Conservation (phyloP, 1,284 basidiomycete genomes). For the Heterobasidion irregulare region DNA sequence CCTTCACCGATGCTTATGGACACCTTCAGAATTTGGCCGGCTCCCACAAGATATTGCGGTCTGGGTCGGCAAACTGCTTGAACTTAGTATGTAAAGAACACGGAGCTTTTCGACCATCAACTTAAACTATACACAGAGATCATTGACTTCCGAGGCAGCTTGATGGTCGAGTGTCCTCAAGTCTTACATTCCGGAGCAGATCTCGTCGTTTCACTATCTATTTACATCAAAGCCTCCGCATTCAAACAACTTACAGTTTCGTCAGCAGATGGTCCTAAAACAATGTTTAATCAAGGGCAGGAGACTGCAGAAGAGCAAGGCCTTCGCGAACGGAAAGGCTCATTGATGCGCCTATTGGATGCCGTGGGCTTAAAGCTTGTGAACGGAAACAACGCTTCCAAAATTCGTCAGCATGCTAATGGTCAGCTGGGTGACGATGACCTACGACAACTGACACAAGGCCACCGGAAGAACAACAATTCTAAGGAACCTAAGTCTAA, state of each 20-base stretch:
- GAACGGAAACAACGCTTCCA: conserved; percentile 12
- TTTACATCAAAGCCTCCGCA: conserved; percentile 57
- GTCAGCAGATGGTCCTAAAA: conserved; percentile 23
- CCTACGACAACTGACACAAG: conserved; percentile 26
- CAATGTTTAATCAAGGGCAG: conserved; percentile 57
- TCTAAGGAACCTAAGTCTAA: conserved; percentile 21
- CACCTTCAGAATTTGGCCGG: conserved; percentile 51
- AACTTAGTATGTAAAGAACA: conserved; percentile 38
- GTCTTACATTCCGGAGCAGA: conserved; percentile 58
- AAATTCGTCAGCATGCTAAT: conserved; percentile 22
- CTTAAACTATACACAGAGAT: conserved; percentile 32
- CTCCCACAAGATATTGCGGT: conserved; percentile 57
- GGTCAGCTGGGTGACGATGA: conserved; percentile 30
- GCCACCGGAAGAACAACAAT: conserved; percentile 21
- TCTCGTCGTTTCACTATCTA: conserved; percentile 61
- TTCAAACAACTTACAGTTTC: conserved; percentile 42
- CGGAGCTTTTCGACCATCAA: background rate
- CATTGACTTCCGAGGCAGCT: conserved; percentile 51
- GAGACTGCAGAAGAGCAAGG: conserved; percentile 70
- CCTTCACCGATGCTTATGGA: background rate
- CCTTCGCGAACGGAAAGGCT: conserved; percentile 72
- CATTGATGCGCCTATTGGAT: conserved; percentile 58
- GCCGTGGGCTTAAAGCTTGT: conserved; percentile 50
- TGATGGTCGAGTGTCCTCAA: conserved; percentile 64
- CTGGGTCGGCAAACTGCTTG: conserved; percentile 69